Percentiles rank a stretch among this genome's conserved stretches.
Evolutionary conservation across 441 rosid genomes (phyloP).

Genomic region (Eruca vesicaria): DNA sequence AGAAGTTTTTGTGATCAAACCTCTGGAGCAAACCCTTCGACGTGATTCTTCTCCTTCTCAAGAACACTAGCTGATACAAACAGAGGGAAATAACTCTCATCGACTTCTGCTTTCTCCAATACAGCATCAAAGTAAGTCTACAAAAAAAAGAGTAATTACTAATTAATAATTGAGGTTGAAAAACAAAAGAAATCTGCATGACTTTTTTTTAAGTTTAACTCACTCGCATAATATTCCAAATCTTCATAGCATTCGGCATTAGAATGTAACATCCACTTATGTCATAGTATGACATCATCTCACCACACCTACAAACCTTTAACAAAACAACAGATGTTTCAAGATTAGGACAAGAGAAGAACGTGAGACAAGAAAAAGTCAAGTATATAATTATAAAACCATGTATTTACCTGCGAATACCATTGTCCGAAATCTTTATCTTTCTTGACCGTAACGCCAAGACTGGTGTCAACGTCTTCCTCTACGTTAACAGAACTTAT

Average conservation of each 20-base stretch:
- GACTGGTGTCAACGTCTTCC: not conserved
- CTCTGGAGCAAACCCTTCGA: too few species aligned
- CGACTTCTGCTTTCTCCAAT: not conserved
- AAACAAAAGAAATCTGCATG: not conserved
- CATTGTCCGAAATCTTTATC: constrained; percentile 41
- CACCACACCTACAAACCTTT: constrained; percentile 75
- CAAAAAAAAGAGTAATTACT: constrained; percentile 12
- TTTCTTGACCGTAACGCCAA: constrained; percentile 24
- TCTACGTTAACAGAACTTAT: not conserved
- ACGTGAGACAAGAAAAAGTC: not conserved
- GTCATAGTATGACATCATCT: constrained; percentile 96
- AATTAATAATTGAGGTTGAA: not conserved
- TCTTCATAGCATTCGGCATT: constrained; percentile 91
- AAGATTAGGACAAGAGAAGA: not conserved
- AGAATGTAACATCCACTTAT: constrained; percentile 95
- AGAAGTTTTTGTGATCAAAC: too few species aligned
- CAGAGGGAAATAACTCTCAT: not conserved
- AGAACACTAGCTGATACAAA: too few species aligned
- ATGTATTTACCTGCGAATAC: constrained; percentile 36
- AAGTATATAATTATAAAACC: not conserved
- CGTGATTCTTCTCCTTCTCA: too few species aligned
- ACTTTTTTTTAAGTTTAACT: constrained; percentile 32
- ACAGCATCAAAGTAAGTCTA: constrained; percentile 86
- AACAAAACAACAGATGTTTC: not conserved
- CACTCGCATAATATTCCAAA: constrained; percentile 96